These are phyloP conservation scores for Plasmodium inui DNA, from an alignment of 169 alveolate genomes.

Conservation along the genomic window DNA sequence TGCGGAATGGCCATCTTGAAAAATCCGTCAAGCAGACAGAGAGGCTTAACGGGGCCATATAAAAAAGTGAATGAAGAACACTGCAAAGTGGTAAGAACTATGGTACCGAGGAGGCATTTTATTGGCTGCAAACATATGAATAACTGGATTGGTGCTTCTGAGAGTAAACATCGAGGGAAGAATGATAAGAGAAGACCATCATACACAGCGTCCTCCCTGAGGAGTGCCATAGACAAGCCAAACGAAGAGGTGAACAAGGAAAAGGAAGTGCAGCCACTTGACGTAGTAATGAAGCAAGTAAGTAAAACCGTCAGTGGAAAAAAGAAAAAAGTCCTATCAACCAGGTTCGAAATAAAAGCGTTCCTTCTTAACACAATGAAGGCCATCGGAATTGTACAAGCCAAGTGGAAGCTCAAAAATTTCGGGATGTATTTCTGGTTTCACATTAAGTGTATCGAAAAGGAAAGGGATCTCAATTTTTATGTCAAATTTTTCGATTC, in stretches of 20 bases:
- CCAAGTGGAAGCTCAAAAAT: constrained; percentile 44
- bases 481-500: constrained; percentile 35
- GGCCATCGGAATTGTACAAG: constrained; percentile 37
- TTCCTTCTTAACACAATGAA: constrained; percentile 52
- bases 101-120: neutral
- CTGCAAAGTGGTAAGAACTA: neutral
- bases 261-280: neutral
- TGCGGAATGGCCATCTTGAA: constrained; percentile 7
- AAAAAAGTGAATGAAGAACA: constrained; percentile 24
- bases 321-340: constrained; percentile 6
- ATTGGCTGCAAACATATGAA: neutral
- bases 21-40: neutral
- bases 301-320: neutral
- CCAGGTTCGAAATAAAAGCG: constrained; percentile 34
- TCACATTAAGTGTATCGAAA: constrained; percentile 58
- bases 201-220: neutral
- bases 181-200: neutral
- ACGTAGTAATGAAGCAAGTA: neutral
- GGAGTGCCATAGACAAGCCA: neutral
- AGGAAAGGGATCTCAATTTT: constrained; percentile 22
- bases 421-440: constrained; percentile 59
- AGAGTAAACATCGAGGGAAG: neutral
- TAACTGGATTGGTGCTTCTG: neutral
- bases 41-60: constrained; percentile 2
- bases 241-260: neutral